Base-by-base conservation (phyloP, 345 rosid species). In the Balakata baccata region DNA sequence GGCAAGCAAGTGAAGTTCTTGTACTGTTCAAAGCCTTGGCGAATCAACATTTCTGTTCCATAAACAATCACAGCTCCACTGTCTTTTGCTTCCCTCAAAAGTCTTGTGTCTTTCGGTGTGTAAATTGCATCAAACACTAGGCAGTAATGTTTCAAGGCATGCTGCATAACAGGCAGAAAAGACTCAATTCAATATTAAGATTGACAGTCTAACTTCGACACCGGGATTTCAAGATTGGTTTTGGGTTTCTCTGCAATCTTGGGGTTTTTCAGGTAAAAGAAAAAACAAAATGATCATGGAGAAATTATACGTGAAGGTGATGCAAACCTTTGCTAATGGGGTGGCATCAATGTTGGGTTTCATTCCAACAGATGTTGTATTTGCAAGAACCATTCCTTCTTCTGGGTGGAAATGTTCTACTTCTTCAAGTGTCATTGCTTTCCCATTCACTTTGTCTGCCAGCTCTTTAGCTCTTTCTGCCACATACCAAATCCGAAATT, bases 341-440 rank as follows among this genome's bases (percentile, higher is more conserved):
- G 86, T 77, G 41, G 74, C 80, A n/a, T 86, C 83, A 4, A 62
- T 74, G 54, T 81, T 83, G 22, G 92, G 92, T 74, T 86, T 74
- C 89, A 85, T 86, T 69, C 92, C 92, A 63, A 86, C 85, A 5
- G 89, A 82, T 18, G 92, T 86, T 45, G 92, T 74, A 64, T 86
- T 88, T 56, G 85, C 89, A 13, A 86, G 92, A 75, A 88, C 84
- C 92, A 85, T 88, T 46, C 86, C 89, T 5, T 80, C 84, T 80
- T 86, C 88, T 0, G 89, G 88, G 51, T 86, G 87, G 81, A 88
- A 86, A 81, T 86, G 66, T 64, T 84, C 80, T 37, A 86, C 67
- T 63, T 83, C 88, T 14, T 70, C 82, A 5, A 85, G 86, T 22
- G 83, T 75, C 49, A 88, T 76, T 9, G 89, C 88, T 68, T 80